phyloP scores from a whole-genome alignment of 1,284 basidiomycete species.

The Malassezia cuniculi region DNA sequence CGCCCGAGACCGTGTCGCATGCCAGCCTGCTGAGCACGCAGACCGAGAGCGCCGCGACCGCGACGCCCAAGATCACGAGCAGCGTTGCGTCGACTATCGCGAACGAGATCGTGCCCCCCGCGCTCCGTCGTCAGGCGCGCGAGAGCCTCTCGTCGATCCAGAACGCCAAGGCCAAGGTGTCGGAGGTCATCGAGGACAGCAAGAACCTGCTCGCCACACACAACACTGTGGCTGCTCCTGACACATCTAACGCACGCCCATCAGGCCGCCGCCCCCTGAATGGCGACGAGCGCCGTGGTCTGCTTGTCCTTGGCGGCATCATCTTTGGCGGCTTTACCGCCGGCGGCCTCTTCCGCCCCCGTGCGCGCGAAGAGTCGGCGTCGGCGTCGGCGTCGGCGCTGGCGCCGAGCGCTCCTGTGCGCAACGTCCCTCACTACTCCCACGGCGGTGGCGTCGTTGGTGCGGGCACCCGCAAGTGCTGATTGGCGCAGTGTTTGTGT shows the following conservation, averaged over 20 bases:
- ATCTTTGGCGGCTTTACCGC: constrained; percentile 52
- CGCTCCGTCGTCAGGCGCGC: constrained; percentile 7
- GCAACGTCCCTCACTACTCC: constrained; percentile 7
- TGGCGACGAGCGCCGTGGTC: constrained; percentile 51
- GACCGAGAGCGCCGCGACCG: neutral
- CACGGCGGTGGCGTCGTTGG: constrained; percentile 15
- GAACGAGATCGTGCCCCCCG: neutral
- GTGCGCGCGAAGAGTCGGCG: too few relatives aligned
- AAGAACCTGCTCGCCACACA: constrained; percentile 8
- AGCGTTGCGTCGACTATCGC: constrained; percentile 1
- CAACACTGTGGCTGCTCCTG: constrained; percentile 5
- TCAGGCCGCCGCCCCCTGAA: constrained; percentile 48
- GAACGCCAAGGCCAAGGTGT: neutral
- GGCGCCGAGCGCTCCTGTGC: neutral
- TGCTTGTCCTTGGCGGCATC: constrained; percentile 52
- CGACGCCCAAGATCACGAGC: neutral
- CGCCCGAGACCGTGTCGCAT: neutral
- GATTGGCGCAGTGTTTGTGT: neutral
- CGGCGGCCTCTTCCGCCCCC: constrained; percentile 48
- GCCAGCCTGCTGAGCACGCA: neutral
- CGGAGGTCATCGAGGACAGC: neutral
- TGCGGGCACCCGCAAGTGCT: constrained; percentile 9
- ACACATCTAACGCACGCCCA: constrained; percentile 11
- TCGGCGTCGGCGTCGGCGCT: neutral
- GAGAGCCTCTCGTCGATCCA: neutral